These are phyloP conservation scores for Backusella liffmaniae DNA, from an alignment of 192 early-diverging fungal genomes.

Conservation along the genomic window DNA sequence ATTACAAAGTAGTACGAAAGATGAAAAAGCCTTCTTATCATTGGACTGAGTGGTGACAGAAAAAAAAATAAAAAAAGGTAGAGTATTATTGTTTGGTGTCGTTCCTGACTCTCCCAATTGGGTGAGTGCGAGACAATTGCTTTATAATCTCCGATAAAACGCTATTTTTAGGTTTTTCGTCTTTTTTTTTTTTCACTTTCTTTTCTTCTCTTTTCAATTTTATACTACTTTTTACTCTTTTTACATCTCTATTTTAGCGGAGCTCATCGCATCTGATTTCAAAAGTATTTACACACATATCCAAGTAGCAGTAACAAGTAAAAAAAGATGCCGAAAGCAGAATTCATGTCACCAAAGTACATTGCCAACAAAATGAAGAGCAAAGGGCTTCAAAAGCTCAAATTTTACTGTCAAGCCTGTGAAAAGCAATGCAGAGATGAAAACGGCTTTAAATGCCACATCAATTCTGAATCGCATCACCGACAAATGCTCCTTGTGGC, in stretches of 20 bases:
- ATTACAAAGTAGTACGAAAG: background rate
- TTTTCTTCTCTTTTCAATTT: background rate
- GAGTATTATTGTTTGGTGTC: background rate
- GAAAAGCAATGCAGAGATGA: conserved; percentile 88
- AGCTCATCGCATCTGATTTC: too few relatives aligned
- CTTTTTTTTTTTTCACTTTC: background rate
- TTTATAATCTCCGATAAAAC: background rate
- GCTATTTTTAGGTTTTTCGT: background rate
- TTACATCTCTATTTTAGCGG: too few relatives aligned
- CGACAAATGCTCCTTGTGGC: conserved; percentile 89
- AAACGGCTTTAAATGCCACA: conserved; percentile 97
- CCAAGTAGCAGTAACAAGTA: background rate
- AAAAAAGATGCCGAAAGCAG: conserved; percentile 30
- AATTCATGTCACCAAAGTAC: conserved; percentile 79
- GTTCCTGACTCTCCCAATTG: background rate
- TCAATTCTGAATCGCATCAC: conserved; percentile 85
- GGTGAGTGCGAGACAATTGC: background rate
- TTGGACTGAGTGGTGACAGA: background rate
- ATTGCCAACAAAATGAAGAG: conserved; percentile 88
- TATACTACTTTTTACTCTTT: too few relatives aligned
- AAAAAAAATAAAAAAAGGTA: background rate
- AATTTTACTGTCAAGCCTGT: conserved; percentile 95
- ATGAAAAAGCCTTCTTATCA: background rate
- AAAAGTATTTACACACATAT: too few relatives aligned
- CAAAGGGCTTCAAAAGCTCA: conserved; percentile 86